Evolutionary conservation across 768 basidiomycete species (phyloP).

Genomic region (Macrolepiota dolichaula): DNA sequence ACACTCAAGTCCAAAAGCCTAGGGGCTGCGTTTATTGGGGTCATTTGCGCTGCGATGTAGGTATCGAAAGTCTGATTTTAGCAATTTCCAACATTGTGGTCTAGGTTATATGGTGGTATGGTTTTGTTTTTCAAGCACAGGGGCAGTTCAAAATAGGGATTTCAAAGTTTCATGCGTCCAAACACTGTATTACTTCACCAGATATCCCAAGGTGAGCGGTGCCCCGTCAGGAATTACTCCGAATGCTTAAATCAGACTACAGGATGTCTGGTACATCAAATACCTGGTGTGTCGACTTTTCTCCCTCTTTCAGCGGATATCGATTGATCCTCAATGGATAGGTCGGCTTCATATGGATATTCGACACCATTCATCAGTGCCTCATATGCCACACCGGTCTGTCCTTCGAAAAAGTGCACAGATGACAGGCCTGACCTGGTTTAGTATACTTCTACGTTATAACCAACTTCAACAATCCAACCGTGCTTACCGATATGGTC

Average conservation of each 20-base stretch:
- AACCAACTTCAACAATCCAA: slow-evolving; percentile 46
- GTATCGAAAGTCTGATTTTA: slow-evolving; percentile 12
- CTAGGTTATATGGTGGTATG: slow-evolving; percentile 53
- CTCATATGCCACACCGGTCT: slow-evolving; percentile 52
- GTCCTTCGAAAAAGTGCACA: slow-evolving; percentile 12
- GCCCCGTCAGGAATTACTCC: no score
- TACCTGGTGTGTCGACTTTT: slow-evolving; percentile 31
- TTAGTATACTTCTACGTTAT: slow-evolving; percentile 53
- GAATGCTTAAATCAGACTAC: background rate
- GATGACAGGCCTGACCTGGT: background rate
- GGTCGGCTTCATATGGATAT: slow-evolving; percentile 46
- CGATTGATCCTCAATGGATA: slow-evolving; percentile 15
- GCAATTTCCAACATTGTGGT: background rate
- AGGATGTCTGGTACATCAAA: slow-evolving; percentile 54
- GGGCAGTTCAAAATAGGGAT: slow-evolving; percentile 3
- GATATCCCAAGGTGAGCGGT: slow-evolving; percentile 35
- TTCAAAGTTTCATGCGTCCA: slow-evolving; percentile 51
- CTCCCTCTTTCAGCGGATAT: background rate
- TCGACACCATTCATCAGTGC: slow-evolving; percentile 51
- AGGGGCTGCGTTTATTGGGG: slow-evolving; percentile 49
- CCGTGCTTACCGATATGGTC: slow-evolving; percentile 34
- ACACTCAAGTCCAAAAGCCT: slow-evolving; percentile 29
- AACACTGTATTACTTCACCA: slow-evolving; percentile 52
- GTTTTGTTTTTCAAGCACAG: background rate
- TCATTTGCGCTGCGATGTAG: slow-evolving; percentile 45